Conservation (phyloP, 1,139 yeast species). For the Geotrichum reessii region DNA sequence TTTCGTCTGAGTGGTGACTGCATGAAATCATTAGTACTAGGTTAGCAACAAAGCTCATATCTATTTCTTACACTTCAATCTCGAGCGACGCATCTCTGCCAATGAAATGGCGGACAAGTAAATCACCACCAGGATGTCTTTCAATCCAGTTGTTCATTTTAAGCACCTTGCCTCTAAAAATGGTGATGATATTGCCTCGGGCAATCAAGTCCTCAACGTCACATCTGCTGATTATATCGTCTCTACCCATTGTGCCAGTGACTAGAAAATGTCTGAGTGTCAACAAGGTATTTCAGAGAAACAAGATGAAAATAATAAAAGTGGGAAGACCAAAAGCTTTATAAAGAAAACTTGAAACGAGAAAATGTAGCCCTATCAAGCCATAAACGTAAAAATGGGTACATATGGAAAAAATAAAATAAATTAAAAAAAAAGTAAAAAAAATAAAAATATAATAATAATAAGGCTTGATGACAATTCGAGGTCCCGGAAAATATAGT, state of each 20-base stretch:
- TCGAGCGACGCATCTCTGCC: conserved; percentile 91
- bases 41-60: not conserved
- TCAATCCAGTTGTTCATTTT: conserved; percentile 65
- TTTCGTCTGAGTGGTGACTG: conserved; percentile 54
- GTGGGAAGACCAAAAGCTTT: not conserved
- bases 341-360: not conserved
- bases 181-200: conserved; percentile 63
- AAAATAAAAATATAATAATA: not conserved
- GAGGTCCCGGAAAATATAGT: not conserved
- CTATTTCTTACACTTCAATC: conserved; percentile 53
- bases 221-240: conserved; percentile 20
- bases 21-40: not conserved
- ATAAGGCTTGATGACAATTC: no score
- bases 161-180: conserved; percentile 56
- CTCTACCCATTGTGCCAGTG: conserved; percentile 9
- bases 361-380: not conserved
- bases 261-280: not conserved
- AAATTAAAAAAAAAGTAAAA: not conserved
- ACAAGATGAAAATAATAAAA: not conserved
- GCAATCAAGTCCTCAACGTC: conserved; percentile 52
- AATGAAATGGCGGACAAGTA: conserved; percentile 73
- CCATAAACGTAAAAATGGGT: not conserved
- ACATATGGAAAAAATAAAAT: not conserved
- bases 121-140: conserved; percentile 85
- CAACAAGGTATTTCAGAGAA: not conserved